Percentiles rank a stretch among this genome's conserved stretches.
Conservation (phyloP, 805 yeast genomes). For the Kazachstania psychrophila region DNA sequence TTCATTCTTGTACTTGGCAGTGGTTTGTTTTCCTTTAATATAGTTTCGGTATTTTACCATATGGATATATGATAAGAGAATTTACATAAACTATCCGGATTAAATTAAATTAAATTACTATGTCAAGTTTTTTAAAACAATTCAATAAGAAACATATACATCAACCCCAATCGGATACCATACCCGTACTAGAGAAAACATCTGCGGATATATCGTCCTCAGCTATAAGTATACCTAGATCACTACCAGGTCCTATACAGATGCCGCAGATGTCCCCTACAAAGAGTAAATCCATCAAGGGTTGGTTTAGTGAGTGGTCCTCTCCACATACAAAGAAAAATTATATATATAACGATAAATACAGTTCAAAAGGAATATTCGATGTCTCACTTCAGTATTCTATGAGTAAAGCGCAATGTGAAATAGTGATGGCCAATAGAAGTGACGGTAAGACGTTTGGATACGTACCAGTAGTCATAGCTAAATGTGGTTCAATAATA, state of each 20-base stretch:
- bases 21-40: too few relatives aligned
- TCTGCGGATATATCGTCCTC: not conserved
- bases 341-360: not conserved
- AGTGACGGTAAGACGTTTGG: not conserved
- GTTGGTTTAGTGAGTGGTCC: not conserved
- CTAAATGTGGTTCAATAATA: slow-evolving; percentile 79
- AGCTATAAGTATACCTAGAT: not conserved
- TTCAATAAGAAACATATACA: slow-evolving; percentile 1
- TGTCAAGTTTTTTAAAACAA: slow-evolving; percentile 1
- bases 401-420: not conserved
- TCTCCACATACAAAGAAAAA: not conserved
- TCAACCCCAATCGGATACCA: too few relatives aligned
- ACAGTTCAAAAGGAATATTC: slow-evolving; percentile 1
- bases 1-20: too few relatives aligned
- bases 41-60: too few relatives aligned
- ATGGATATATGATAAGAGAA: too few relatives aligned
- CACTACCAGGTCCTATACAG: not conserved
- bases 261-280: not conserved
- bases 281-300: not conserved
- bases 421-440: not conserved
- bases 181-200: too few relatives aligned
- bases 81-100: too few relatives aligned
- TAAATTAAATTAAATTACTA: too few relatives aligned
- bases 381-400: not conserved
- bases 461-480: slow-evolving; percentile 79